A percentile compares a stretch with the other conserved stretches of the same genome.
Evolutionary conservation across 2,329 filamentous ascomycete genomes (phyloP).

Genomic region (Herpotrichia juniperi): DNA sequence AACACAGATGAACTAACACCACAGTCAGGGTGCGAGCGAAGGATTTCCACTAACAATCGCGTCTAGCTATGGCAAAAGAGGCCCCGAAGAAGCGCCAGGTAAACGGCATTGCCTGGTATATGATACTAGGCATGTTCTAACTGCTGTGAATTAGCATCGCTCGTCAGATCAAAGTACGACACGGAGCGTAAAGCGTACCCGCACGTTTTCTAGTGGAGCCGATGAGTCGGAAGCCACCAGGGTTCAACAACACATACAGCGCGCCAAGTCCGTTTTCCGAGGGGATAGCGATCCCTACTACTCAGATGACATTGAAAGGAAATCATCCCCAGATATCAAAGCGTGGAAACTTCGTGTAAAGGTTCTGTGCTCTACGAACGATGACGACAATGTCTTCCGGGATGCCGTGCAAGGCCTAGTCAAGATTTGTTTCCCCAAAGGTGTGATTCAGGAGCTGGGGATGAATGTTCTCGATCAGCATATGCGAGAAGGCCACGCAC

Average conservation of each 20-base stretch:
- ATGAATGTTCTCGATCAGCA: slow-evolving; percentile 23
- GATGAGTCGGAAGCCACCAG: too few species aligned
- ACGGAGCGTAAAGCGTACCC: background rate
- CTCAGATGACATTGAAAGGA: background rate
- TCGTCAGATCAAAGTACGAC: background rate
- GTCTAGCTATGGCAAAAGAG: background rate
- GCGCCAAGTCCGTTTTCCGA: slow-evolving; percentile 1
- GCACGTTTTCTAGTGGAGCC: background rate
- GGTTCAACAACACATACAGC: background rate
- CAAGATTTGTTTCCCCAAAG: slow-evolving; percentile 33
- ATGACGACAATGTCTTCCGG: slow-evolving; percentile 25
- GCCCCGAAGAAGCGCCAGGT: background rate
- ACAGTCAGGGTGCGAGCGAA: background rate
- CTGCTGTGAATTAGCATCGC: background rate
- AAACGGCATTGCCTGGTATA: background rate
- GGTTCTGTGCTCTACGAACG: slow-evolving; percentile 19
- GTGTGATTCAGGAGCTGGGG: slow-evolving; percentile 28
- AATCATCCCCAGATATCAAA: slow-evolving; percentile 11
- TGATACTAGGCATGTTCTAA: background rate
- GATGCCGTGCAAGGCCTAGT: slow-evolving; percentile 32
- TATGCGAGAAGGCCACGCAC: slow-evolving; percentile 25
- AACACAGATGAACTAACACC: background rate
- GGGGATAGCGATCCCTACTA: slow-evolving; percentile 1
- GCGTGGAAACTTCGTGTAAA: slow-evolving; percentile 33
- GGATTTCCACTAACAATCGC: background rate